Base-by-base conservation (phyloP, 2,329 filamentous ascomycete genomes). In the Apiospora malaysiana region DNA sequence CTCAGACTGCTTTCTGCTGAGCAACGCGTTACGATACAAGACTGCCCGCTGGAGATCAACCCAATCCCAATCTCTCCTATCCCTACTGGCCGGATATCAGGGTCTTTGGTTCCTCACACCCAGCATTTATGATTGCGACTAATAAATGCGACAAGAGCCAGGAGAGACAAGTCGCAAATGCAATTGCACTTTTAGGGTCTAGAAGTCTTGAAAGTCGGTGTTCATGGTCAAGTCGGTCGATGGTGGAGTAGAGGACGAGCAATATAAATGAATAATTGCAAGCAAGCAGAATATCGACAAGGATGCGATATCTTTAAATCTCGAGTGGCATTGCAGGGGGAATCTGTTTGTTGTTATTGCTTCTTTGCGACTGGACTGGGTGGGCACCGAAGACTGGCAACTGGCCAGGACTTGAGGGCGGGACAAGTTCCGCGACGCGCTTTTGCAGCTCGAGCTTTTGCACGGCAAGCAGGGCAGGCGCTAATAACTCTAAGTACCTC, bases 281-380 rank as follows among this genome's bases (percentile, higher is more conserved):
- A 37, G 51, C 51, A 59, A 37, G 51, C 51, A 59, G 51, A 21
- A 59, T 59, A 59, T 59, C 16, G 27, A n/a, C 51, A 59, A 59
- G 51, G 51, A 59, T 37, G 18, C 21, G 27, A 27, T 37, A 4
- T 59, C 10, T 18, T 9, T 42, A 14, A 42, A 42, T 42, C 40
- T 32, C 5, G 25, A 25, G 7, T 14, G n/a, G 25, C 40, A 14
- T 42, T 42, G 40, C 40, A 18, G 42, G 42, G 51, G 27, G 51
- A 37, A 9, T 23, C 27, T 40, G 56, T 63, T 63, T 63, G 56
- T 63, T 63, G 32, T 63, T 63, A 63, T 63, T 37, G 56, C 56
- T 63, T 63, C 56, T 63, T 63, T 63, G 56, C 56, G 32, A n/a
- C 56, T 40, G 56, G 56, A 63, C 23, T 63, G 56, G 56, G 27